Conservation (phyloP, 495 filamentous ascomycete species). For the Lineolata rhizophorae region DNA sequence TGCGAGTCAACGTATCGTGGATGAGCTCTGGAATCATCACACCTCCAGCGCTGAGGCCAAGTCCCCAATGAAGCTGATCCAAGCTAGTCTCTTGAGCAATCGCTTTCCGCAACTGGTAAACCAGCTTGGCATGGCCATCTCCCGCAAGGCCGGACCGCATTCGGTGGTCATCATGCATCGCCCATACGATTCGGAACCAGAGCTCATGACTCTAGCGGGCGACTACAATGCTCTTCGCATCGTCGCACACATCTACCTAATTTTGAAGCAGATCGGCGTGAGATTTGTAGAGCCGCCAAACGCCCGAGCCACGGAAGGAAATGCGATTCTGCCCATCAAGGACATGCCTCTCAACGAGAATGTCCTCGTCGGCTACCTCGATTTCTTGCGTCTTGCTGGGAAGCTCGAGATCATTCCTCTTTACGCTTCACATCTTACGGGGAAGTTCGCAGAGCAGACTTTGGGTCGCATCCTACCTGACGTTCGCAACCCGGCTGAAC, state of each 20-base stretch:
- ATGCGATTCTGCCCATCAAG: slow-evolving; percentile 12
- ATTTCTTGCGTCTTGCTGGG: slow-evolving; percentile 44
- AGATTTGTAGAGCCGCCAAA: slow-evolving; percentile 16
- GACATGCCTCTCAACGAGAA: slow-evolving; percentile 29
- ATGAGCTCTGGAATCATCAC: slow-evolving; percentile 24
- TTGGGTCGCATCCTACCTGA: slow-evolving; percentile 35
- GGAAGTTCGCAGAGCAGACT: slow-evolving; percentile 22
- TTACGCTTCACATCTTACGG: slow-evolving; percentile 59
- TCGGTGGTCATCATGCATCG: not conserved
- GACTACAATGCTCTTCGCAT: slow-evolving; percentile 38
- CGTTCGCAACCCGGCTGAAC: slow-evolving; percentile 26
- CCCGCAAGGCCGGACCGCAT: not conserved
- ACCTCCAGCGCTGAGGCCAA: slow-evolving; percentile 26
- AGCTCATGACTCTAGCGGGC: slow-evolving; percentile 7
- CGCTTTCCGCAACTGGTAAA: not conserved
- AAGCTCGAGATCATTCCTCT: slow-evolving; percentile 59
- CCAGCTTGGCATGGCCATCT: not conserved
- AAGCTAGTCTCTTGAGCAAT: not conserved
- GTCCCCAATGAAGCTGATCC: slow-evolving; percentile 23
- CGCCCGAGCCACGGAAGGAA: slow-evolving; percentile 20
- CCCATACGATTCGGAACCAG: slow-evolving; percentile 2
- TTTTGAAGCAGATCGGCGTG: slow-evolving; percentile 22
- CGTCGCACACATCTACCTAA: slow-evolving; percentile 34
- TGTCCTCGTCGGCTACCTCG: slow-evolving; percentile 60
- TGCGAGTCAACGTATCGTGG: slow-evolving; percentile 27